Percentiles rank a stretch among this genome's conserved stretches.
Evolutionary conservation across 2,329 filamentous ascomycete genomes (phyloP).

Genomic region (Fusarium austroafricanum): DNA sequence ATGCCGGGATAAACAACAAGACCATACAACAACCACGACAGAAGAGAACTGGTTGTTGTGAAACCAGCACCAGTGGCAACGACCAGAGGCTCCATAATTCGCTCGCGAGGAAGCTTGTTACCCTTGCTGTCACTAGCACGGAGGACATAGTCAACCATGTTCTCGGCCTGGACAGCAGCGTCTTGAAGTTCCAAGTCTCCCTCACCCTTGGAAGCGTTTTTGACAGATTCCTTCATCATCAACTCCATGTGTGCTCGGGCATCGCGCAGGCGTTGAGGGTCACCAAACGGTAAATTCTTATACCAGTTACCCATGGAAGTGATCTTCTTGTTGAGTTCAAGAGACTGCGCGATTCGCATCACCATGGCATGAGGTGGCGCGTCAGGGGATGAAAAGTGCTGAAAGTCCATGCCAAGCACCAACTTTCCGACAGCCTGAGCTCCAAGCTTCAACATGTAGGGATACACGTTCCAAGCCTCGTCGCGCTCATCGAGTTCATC

Average conservation of each 20-base stretch:
- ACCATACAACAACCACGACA: slow-evolving; percentile 69
- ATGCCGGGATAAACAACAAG: slow-evolving; percentile 64
- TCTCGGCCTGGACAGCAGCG: slow-evolving; percentile 62
- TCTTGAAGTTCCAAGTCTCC: slow-evolving; percentile 59
- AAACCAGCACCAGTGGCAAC: slow-evolving; percentile 69
- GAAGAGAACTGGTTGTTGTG: slow-evolving; percentile 68
- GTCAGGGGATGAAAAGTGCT: slow-evolving; percentile 58
- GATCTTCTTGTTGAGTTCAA: slow-evolving; percentile 70
- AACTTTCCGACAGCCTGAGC: slow-evolving; percentile 59
- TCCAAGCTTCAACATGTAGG: slow-evolving; percentile 62
- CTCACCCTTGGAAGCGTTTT: slow-evolving; percentile 50
- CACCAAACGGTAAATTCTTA: slow-evolving; percentile 66
- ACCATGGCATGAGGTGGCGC: slow-evolving; percentile 65
- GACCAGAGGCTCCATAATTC: slow-evolving; percentile 53
- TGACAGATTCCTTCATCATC: slow-evolving; percentile 55
- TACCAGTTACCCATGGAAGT: slow-evolving; percentile 68
- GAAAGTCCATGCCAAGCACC: slow-evolving; percentile 58
- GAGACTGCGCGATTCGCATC: slow-evolving; percentile 59
- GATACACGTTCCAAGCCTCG: slow-evolving; percentile 62
- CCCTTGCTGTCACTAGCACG: slow-evolving; percentile 66
- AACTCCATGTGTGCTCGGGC: slow-evolving; percentile 49
- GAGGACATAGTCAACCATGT: slow-evolving; percentile 61
- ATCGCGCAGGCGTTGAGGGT: slow-evolving; percentile 58
- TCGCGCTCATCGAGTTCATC: slow-evolving; percentile 62
- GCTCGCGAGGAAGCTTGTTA: slow-evolving; percentile 60